phyloP scores from a whole-genome alignment of 352 stramenopile genomes.

The Pythium biforme region DNA sequence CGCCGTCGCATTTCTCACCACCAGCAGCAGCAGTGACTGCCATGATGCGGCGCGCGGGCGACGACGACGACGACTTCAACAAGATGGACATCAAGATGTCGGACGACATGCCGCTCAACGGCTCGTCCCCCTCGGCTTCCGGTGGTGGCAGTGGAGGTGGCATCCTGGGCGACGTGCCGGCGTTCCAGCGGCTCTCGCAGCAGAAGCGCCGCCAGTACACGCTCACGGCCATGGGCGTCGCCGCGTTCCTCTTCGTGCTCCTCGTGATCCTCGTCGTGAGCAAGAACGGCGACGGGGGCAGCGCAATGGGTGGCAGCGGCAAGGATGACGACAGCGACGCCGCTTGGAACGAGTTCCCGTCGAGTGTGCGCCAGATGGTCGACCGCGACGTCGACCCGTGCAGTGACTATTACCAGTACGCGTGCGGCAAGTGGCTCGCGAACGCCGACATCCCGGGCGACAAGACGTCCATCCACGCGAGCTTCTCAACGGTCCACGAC shows the following conservation, averaged over 20 bases:
- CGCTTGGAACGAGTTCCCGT: conserved; percentile 23
- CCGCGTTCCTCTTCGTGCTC: conserved; percentile 26
- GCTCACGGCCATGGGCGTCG: conserved; percentile 9
- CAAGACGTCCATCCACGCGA: conserved; percentile 24
- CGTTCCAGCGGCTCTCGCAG: conserved; percentile 18
- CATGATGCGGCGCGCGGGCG: conserved; percentile 13
- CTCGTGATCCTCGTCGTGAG: conserved; percentile 24
- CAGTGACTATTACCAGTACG: conserved; percentile 45
- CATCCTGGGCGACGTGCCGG: conserved; percentile 28
- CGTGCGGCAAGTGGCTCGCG: conserved; percentile 36
- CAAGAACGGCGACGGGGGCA: conserved; percentile 4
- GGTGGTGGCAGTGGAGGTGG: background rate
- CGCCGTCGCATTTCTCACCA: background rate
- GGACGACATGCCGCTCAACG: conserved; percentile 31
- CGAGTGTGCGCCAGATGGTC: conserved; percentile 29
- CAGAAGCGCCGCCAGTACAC: conserved; percentile 29
- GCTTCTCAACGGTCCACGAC: conserved; percentile 35
- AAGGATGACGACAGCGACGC: conserved; percentile 11
- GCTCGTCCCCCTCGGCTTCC: conserved; percentile 8
- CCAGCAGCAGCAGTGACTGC: background rate
- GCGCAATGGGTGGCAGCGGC: background rate
- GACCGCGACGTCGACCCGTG: conserved; percentile 33
- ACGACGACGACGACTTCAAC: conserved; percentile 26
- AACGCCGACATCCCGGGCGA: conserved; percentile 34
- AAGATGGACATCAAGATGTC: conserved; percentile 35